Conservation (phyloP, 345 rosid genomes). For the Rhodomyrtus tomentosa region DNA sequence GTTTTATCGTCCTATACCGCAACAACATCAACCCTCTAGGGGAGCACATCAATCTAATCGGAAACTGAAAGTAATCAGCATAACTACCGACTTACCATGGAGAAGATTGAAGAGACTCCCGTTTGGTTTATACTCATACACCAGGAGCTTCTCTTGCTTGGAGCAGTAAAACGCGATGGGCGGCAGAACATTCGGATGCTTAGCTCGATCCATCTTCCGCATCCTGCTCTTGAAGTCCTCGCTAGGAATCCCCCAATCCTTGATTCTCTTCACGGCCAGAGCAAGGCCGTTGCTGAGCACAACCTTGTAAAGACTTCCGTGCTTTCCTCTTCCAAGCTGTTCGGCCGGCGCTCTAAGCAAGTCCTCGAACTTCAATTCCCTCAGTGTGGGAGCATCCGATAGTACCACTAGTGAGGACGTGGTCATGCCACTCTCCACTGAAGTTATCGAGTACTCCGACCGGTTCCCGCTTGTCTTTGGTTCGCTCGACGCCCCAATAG, state of each 20-base stretch:
- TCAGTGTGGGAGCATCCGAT: constrained; percentile 16
- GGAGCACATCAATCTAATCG: not conserved
- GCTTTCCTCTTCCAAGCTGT: constrained; percentile 44
- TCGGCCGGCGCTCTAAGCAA: constrained; percentile 58
- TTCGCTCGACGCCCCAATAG: constrained; percentile 7
- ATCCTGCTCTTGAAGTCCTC: constrained; percentile 37
- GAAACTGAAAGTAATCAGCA: not conserved
- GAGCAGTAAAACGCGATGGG: constrained; percentile 51
- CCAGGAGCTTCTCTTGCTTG: constrained; percentile 48
- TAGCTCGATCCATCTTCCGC: constrained; percentile 25
- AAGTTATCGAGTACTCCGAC: constrained; percentile 39
- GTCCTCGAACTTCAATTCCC: constrained; percentile 31
- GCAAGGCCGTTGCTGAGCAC: constrained; percentile 16
- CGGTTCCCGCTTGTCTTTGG: constrained; percentile 6
- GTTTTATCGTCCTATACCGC: not conserved
- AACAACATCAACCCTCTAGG: not conserved
- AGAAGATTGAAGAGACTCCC: constrained; percentile 53
- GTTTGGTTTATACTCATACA: constrained; percentile 33
- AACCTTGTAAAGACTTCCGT: constrained; percentile 57
- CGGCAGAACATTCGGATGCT: constrained; percentile 36
- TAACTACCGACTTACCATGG: constrained; percentile 24
- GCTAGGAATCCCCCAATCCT: constrained; percentile 19
- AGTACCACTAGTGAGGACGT: constrained; percentile 35
- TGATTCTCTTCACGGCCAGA: constrained; percentile 49
- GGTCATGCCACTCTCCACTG: constrained; percentile 18